Evolutionary conservation across 2,329 filamentous ascomycete genomes (phyloP).

Genomic region (Colletotrichum lini): DNA sequence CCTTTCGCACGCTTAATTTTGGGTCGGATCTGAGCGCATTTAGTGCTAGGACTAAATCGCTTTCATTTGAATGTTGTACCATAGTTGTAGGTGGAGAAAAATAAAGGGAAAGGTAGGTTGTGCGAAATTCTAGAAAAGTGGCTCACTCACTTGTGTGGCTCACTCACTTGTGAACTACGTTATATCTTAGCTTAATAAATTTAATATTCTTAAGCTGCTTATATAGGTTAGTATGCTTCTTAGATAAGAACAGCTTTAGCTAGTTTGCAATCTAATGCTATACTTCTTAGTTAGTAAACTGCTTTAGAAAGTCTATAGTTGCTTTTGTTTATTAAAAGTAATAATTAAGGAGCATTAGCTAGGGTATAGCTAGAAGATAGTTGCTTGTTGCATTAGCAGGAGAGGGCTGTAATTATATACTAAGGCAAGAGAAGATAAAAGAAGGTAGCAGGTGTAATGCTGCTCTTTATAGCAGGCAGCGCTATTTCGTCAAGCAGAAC

Average conservation of each 20-base stretch:
- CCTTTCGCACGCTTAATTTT: no score
- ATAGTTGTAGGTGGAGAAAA: no score
- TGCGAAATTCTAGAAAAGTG: no score
- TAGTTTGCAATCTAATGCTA: conserved; percentile 14
- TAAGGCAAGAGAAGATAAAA: not conserved
- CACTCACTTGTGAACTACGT: no score
- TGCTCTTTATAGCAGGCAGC: conserved; percentile 19
- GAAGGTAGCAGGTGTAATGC: not conserved
- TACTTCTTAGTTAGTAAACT: conserved; percentile 18
- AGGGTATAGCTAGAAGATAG: not conserved
- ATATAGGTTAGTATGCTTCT: conserved; percentile 44
- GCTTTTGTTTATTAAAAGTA: conserved; percentile 13
- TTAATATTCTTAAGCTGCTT: conserved; percentile 41
- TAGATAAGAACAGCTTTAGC: conserved; percentile 41
- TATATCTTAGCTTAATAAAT: conserved; percentile 43
- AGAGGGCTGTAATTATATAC: not conserved
- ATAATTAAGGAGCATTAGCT: not conserved
- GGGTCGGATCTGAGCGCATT: no score
- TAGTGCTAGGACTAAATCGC: no score
- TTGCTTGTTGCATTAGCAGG: not conserved
- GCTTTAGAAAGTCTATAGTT: conserved; percentile 38
- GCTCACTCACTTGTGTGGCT: no score
- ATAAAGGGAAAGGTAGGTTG: no score
- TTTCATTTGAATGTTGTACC: no score
- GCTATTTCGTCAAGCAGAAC: not conserved